Percentiles rank a stretch among this genome's conserved stretches.
Evolutionary conservation across 257 asterid species (phyloP).

Genomic region (Handroanthus guayacan): DNA sequence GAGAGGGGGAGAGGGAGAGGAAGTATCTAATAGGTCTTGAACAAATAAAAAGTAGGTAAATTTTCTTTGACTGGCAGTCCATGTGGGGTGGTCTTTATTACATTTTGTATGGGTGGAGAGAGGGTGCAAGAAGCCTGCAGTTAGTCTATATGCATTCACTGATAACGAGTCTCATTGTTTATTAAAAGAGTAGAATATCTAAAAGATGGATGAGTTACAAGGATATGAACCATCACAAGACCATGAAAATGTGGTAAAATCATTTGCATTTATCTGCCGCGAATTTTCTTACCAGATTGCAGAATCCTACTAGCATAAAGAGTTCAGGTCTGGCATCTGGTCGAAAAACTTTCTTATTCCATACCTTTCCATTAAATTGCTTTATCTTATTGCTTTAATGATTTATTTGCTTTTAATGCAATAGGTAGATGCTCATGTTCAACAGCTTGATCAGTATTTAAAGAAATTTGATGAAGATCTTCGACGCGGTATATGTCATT

Average conservation of each 20-base stretch:
- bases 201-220: neutral
- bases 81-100: neutral
- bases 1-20: neutral
- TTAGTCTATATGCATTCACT: neutral
- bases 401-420: constrained; percentile 30
- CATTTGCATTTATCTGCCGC: neutral
- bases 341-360: neutral
- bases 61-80: neutral
- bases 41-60: neutral
- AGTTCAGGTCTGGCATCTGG: constrained; percentile 17
- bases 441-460: constrained; percentile 92
- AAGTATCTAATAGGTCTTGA: neutral
- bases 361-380: neutral
- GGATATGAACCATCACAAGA: neutral
- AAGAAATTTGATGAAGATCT: constrained; percentile 90
- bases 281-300: neutral
- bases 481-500: constrained; percentile 63
- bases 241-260: constrained; percentile 15
- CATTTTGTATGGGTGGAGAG: neutral
- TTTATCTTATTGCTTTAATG: constrained; percentile 19
- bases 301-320: constrained; percentile 14
- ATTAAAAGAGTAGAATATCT: neutral
- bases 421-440: constrained; percentile 92
- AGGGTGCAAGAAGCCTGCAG: neutral
- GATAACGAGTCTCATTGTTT: neutral